Percentiles rank a stretch among this genome's conserved stretches.
phyloP scores from a whole-genome alignment of 208 protist species.

The Trypanosoma conorhini region DNA sequence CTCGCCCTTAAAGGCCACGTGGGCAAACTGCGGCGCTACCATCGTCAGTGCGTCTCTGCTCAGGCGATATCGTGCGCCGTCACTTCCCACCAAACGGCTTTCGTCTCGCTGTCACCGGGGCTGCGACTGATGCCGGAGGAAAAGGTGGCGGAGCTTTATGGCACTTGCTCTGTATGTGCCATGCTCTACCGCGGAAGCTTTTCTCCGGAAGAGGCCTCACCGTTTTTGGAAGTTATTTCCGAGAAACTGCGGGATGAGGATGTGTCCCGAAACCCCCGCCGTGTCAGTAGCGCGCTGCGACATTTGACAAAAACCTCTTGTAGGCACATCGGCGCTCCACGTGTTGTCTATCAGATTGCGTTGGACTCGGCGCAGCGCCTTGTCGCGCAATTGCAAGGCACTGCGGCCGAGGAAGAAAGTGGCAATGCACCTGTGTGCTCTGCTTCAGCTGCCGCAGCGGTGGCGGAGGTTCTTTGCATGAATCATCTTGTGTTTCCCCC shows the following conservation, averaged over 20 bases:
- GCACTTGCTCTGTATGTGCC: conserved; percentile 25
- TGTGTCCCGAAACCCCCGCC: conserved; percentile 20
- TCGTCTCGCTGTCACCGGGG: neutral
- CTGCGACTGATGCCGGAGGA: conserved; percentile 26
- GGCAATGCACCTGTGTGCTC: neutral
- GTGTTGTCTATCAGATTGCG: conserved; percentile 8
- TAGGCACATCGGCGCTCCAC: conserved; percentile 4
- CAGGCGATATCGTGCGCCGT: conserved; percentile 8
- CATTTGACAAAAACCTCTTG: conserved; percentile 19
- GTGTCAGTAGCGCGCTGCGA: conserved; percentile 24
- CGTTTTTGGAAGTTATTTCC: conserved; percentile 15
- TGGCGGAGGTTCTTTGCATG: conserved; percentile 9
- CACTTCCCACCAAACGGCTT: neutral
- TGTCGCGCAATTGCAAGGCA: neutral
- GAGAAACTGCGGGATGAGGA: conserved; percentile 16
- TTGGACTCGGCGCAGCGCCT: neutral
- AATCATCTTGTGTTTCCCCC: neutral
- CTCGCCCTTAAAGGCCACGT: conserved; percentile 9
- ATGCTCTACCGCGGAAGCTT: conserved; percentile 25
- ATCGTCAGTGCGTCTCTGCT: conserved; percentile 20
- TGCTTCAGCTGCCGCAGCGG: neutral
- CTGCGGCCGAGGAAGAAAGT: neutral
- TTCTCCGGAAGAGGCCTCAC: conserved; percentile 11
- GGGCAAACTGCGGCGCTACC: conserved; percentile 15
- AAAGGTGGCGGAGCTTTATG: conserved; percentile 26